phyloP scores from a whole-genome alignment of 805 yeast species.

The Ogataea populi-albae region DNA sequence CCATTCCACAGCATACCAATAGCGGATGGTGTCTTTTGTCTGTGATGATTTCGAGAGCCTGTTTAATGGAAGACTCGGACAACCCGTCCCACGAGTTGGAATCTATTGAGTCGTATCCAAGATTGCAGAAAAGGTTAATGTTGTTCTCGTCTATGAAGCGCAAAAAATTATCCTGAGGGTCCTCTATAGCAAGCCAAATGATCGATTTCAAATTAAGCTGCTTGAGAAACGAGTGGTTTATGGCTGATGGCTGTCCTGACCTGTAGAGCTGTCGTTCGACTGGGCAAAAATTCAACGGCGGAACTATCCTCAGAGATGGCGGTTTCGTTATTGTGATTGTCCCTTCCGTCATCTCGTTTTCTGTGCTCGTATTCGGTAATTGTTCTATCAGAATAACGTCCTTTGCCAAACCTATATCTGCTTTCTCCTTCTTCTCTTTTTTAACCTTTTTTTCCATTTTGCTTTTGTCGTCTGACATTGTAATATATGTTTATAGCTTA shows the following conservation, averaged over 20 bases:
- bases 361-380: conserved; percentile 22
- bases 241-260: conserved; percentile 93
- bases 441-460: conserved; percentile 14
- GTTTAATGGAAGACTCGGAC: conserved; percentile 74
- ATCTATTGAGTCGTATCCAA: conserved; percentile 49
- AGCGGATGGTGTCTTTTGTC: conserved; percentile 77
- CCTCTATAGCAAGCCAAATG: conserved; percentile 94
- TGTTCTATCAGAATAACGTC: conserved; percentile 26
- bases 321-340: conserved; percentile 42
- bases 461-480: conserved; percentile 3
- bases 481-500: conserved; percentile 1
- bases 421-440: conserved; percentile 9
- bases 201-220: conserved; percentile 74
- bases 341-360: conserved; percentile 17
- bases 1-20: conserved; percentile 97
- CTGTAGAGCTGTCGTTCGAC: conserved; percentile 85
- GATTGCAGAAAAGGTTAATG: conserved; percentile 79
- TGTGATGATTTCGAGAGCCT: conserved; percentile 73
- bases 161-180: conserved; percentile 84
- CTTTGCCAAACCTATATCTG: conserved; percentile 17
- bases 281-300: conserved; percentile 94
- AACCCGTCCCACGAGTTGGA: conserved; percentile 94
- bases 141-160: conserved; percentile 73
- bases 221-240: conserved; percentile 81
- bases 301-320: conserved; percentile 71